Base-by-base conservation (phyloP, 345 rosid genomes). In the Murraya paniculata region DNA sequence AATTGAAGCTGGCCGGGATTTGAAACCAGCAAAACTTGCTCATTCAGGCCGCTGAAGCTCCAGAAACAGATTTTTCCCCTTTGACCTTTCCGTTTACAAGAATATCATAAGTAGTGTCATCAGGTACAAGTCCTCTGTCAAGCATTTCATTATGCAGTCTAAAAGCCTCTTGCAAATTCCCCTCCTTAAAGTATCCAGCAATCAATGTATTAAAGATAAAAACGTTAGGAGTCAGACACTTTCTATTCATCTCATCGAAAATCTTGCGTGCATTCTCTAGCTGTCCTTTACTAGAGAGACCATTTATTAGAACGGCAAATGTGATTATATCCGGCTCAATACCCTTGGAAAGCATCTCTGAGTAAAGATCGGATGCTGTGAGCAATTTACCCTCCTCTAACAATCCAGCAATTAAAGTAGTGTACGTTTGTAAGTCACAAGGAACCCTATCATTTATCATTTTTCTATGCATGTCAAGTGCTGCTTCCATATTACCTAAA, bases 111-210 rank as follows among this genome's bases (percentile, higher is more conserved):
- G 97, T 91, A 64, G 82, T 77, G 61, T 82, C 86, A 80, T 93
- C 92, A 1, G 93, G 97, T 81, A 74, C 75, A 84, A 91, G 90
- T 71, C 96, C 97, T 78, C 81, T 87, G 41, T 95, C 96, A 74
- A 93, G 91, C 99, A 93, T 95, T 86, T 92, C 98, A 38, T 86
- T 80, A 55, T 92, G 98, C 81, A 91, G 84, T 79, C 90, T 86
- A 84, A 86, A 88, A 56, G 98, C 94, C 84, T 91, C 93, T 35
- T 85, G 81, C 41, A 92, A 80, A 72, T 92, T 90, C 13, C 98
- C 95, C 76, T 85, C 89, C 89, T 76, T 90, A 67, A 85, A 92
- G 72, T 87, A 74, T 81, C 95, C 91, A 41, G 89, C 92, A 68
- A 95, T 92, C 82, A 95, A 80, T 0, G 86, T 64, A 24, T 82